Evolutionary conservation across 1,284 basidiomycete species (phyloP).

Genomic region (Ustilago bromivora): DNA sequence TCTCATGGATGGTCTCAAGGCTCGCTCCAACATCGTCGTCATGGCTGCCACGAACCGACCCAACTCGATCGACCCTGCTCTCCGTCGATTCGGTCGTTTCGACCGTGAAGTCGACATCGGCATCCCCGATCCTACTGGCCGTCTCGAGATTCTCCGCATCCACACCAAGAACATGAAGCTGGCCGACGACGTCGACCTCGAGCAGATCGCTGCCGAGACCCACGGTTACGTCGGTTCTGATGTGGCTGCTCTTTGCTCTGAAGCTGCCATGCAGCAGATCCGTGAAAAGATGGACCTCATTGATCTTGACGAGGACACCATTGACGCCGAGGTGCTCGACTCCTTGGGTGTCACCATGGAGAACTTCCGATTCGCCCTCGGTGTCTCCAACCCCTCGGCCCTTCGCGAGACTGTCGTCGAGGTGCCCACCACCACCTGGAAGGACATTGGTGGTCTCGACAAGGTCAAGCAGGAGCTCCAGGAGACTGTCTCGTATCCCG

Average conservation of each 20-base stretch:
- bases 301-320: conserved; percentile 83
- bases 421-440: conserved; percentile 95
- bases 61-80: conserved; percentile 98
- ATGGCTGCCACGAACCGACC: conserved; percentile 99
- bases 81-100: conserved; percentile 97
- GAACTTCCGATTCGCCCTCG: conserved; percentile 96
- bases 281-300: conserved; percentile 98
- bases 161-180: conserved; percentile 99
- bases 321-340: conserved; percentile 95
- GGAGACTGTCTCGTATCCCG: conserved; percentile 99
- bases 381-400: conserved; percentile 94
- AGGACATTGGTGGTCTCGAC: conserved; percentile 98
- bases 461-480: conserved; percentile 99
- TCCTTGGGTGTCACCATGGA: conserved; percentile 97
- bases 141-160: conserved; percentile 96
- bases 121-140: conserved; percentile 97
- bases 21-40: conserved; percentile 97
- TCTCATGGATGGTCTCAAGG: conserved; percentile 98
- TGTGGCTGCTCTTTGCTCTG: conserved; percentile 93
- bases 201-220: conserved; percentile 96
- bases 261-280: conserved; percentile 98
- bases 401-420: conserved; percentile 96
- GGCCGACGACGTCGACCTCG: conserved; percentile 95
- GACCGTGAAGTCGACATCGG: conserved; percentile 99
- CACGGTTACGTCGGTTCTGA: conserved; percentile 99